Evolutionary conservation across 75 land plant species (phyloP).

Genomic region (Isoetes taiwanensis): DNA sequence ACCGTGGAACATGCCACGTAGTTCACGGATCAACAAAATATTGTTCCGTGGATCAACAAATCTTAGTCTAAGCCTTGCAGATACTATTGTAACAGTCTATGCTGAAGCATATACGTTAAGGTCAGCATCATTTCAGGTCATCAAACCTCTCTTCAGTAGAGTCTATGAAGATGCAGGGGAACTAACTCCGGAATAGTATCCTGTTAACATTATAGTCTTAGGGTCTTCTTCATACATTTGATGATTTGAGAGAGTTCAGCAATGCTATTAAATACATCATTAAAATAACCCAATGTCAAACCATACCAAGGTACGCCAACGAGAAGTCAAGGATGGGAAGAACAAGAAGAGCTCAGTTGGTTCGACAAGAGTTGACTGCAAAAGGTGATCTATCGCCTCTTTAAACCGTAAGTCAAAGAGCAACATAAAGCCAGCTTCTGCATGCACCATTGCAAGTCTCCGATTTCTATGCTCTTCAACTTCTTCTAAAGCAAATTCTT

Average conservation of each 20-base stretch:
- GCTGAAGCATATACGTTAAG: too few species aligned
- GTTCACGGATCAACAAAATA: too few species aligned
- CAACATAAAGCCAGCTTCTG: slow-evolving; percentile 85
- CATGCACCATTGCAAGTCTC: slow-evolving; percentile 73
- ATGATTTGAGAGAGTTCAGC: background rate
- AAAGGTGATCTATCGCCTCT: slow-evolving; percentile 79
- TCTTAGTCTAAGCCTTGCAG: too few species aligned
- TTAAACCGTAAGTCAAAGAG: slow-evolving; percentile 82
- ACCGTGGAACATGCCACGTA: too few species aligned
- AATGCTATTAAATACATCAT: background rate
- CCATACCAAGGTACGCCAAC: slow-evolving; percentile 78
- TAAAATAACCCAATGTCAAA: background rate
- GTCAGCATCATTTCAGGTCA: too few species aligned
- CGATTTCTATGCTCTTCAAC: slow-evolving; percentile 49
- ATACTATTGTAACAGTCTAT: too few species aligned
- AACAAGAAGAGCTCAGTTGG: slow-evolving; percentile 93
- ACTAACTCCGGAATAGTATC: too few species aligned
- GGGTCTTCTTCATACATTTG: background rate
- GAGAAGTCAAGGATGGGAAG: slow-evolving; percentile 75
- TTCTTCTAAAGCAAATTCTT: slow-evolving; percentile 38
- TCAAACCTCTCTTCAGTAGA: too few species aligned
- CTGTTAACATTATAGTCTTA: background rate
- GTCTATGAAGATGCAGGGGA: too few species aligned
- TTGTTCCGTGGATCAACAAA: too few species aligned
- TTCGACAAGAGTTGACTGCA: slow-evolving; percentile 68